Conservation (phyloP, 2,329 filamentous ascomycete species). For the Scleromitrula shiraiana region DNA sequence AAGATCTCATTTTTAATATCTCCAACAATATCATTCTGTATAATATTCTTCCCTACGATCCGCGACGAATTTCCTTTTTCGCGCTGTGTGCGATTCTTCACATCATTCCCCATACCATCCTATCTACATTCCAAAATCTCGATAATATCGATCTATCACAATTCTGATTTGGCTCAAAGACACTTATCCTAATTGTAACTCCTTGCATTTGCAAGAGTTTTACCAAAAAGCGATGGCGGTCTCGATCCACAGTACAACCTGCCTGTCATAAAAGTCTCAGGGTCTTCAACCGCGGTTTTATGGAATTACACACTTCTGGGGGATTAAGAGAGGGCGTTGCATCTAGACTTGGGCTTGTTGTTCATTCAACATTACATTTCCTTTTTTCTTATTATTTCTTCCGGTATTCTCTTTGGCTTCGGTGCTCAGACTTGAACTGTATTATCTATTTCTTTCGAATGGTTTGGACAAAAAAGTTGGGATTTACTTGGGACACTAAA, state of each 20-base stretch:
- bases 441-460: slow-evolving; percentile 9
- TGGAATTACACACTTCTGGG: slow-evolving; percentile 5
- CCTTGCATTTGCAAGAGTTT: slow-evolving; percentile 9
- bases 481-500: slow-evolving; percentile 10
- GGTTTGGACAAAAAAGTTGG: slow-evolving; percentile 11
- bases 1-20: slow-evolving; percentile 12
- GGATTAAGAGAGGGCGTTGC: slow-evolving; percentile 18
- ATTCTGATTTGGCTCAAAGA: not conserved
- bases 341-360: slow-evolving; percentile 19
- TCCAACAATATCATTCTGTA: slow-evolving; percentile 6
- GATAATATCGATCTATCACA: not conserved
- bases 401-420: slow-evolving; percentile 4
- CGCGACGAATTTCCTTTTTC: slow-evolving; percentile 12
- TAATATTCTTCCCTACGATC: slow-evolving; percentile 10
- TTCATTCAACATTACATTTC: slow-evolving; percentile 10
- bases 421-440: slow-evolving; percentile 12
- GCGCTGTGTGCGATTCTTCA: slow-evolving; percentile 8
- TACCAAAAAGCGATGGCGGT: slow-evolving; percentile 11
- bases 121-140: slow-evolving; percentile 10
- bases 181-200: slow-evolving; percentile 5
- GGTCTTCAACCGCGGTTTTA: slow-evolving; percentile 7
- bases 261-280: not conserved
- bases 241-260: slow-evolving; percentile 23
- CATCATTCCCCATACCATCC: slow-evolving; percentile 3
- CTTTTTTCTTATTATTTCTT: slow-evolving; percentile 2